Conservation (phyloP, 2,329 filamentous ascomycete genomes). For the Ilyonectria robusta region DNA sequence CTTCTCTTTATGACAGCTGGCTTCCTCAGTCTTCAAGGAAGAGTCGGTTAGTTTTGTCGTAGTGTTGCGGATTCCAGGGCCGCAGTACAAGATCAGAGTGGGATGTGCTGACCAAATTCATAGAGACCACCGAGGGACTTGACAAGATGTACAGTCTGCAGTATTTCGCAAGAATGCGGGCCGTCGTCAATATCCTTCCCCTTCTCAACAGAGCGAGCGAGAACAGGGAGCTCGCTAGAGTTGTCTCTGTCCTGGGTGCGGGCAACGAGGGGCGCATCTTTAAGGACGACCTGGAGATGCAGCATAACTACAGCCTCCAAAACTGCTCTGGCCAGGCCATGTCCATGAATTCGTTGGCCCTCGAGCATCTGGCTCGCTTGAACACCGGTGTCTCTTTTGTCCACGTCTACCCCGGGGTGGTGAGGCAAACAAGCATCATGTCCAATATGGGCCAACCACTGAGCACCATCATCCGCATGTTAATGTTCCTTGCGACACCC, state of each 20-base stretch:
- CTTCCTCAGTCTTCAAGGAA: too few relatives aligned
- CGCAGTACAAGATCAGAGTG: too few relatives aligned
- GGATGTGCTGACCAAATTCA: too few relatives aligned
- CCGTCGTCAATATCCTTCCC: too few relatives aligned
- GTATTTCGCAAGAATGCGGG: too few relatives aligned
- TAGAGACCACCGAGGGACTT: too few relatives aligned
- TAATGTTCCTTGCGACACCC: too few relatives aligned
- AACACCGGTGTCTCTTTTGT: neutral
- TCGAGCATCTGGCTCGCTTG: neutral
- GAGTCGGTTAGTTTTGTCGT: too few relatives aligned
- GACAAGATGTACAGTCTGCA: too few relatives aligned
- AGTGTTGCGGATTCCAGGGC: too few relatives aligned
- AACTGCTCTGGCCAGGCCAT: neutral
- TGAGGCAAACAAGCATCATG: slow-evolving; percentile 1
- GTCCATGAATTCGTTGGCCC: neutral
- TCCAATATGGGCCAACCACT: neutral
- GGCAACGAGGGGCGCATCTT: neutral
- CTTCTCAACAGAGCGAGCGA: too few relatives aligned
- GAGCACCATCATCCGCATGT: too few relatives aligned
- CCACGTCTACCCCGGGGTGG: neutral
- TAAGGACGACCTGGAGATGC: neutral
- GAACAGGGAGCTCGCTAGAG: neutral
- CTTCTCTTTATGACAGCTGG: slow-evolving; percentile 12
- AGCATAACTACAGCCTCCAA: neutral
- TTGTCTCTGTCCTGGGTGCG: neutral